Base-by-base conservation (phyloP, 1,284 basidiomycete genomes). In the Pascua guehoae region DNA sequence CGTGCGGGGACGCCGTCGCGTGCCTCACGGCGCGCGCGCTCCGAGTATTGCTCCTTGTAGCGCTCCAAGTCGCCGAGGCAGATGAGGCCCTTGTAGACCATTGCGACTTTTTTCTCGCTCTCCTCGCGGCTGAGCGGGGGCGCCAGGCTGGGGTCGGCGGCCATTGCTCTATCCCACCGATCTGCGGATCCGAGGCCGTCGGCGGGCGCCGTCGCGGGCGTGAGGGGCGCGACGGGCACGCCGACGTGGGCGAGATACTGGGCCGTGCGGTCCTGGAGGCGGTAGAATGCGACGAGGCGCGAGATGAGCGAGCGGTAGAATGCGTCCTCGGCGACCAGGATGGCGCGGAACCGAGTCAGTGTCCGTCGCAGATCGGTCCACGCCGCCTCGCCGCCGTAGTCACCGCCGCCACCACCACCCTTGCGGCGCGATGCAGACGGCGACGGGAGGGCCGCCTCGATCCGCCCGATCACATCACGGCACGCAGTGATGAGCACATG, bases 1-100 rank as follows among this genome's bases (percentile, higher is more conserved):
- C 47, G 51, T 11, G 54, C 42, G 1, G 49, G 38, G 2, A 49
- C 39, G 15, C 63, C 60, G 14, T 63, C 65, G 43, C 62, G 63
- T n/a, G 59, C 63, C 24, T 62, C 64, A 49, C 67, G 63, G 9
- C 68, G 56, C 9, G 66, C 60, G 9, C 63, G 61, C 18, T 68
- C 69, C 12, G 62, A 61, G 69, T 94, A 94, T 60, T 90, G 85
- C 70, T 98, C 94, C 58, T 88, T 84, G 76, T 98, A 98, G 39
- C 95, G 83, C 61, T 91, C 89, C 47, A 98, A 85, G 72, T 98
- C 95, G 15, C 95, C 95, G 17, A 96, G 83, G 74, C 88, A 97
- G 37, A 97, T 87, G 50, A 98, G 80, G 4, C 88, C 86, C 77
- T 94, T 96, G 79, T 88, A 88, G 44, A 95, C 79, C 45, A 90